These are phyloP conservation scores for Hypoxylon sp. DNA, from an alignment of 2,329 filamentous ascomycete genomes.

Conservation along the genomic window DNA sequence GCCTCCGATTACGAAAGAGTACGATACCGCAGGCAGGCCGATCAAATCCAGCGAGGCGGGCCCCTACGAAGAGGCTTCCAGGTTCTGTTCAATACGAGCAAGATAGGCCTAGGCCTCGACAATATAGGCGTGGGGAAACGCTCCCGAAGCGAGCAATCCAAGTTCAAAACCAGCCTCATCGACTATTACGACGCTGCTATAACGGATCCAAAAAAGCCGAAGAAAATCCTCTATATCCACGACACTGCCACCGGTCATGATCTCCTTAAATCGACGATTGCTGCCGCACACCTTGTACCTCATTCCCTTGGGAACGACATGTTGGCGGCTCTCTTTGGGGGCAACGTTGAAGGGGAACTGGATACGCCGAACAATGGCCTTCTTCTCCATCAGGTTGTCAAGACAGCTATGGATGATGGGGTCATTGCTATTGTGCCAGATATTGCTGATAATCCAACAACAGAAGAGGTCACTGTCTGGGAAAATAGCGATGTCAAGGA, in stretches of 20 bases:
- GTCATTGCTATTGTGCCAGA: constrained; percentile 18
- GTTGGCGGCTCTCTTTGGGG: not conserved
- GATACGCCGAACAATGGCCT: constrained; percentile 7
- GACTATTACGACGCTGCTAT: too few species aligned
- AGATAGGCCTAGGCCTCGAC: constrained; percentile 6
- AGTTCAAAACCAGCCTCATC: not conserved
- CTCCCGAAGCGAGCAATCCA: constrained; percentile 2
- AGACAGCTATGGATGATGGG: constrained; percentile 15
- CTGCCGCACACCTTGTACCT: too few species aligned
- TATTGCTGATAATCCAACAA: constrained; percentile 8
- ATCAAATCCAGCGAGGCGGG: not conserved
- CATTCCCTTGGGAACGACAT: too few species aligned
- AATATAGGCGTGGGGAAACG: constrained; percentile 10
- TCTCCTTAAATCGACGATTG: too few species aligned
- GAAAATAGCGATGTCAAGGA: constrained; percentile 7
- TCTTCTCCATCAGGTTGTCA: not conserved
- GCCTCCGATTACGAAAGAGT: constrained; percentile 2
- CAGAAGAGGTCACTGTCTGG: constrained; percentile 12
- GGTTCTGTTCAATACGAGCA: constrained; percentile 2
- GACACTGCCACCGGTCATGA: too few species aligned
- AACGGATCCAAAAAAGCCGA: not conserved
- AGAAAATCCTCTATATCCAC: too few species aligned
- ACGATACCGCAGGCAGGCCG: constrained; percentile 6
- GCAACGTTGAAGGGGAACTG: constrained; percentile 5
- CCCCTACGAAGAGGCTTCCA: not conserved